phyloP scores from a whole-genome alignment of 192 early-diverging fungal genomes.

The Coemansia sp. region DNA sequence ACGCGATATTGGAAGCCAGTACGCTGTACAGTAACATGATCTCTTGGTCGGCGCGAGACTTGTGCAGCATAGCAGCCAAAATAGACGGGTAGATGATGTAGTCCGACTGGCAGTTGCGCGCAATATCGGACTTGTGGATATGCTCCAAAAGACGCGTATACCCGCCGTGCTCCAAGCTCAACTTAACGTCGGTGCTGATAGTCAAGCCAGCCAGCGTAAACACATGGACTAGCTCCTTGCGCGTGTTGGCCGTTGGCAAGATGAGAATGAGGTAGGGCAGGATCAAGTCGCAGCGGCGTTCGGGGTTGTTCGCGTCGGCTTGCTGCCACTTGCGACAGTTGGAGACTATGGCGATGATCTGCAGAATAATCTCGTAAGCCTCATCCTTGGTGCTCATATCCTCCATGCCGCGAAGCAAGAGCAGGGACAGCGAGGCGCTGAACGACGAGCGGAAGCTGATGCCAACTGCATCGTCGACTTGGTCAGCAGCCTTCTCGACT shows the following conservation, averaged over 20 bases:
- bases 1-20: conserved; percentile 48
- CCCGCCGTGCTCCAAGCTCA: conserved; percentile 48
- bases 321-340: conserved; percentile 62
- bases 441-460: conserved; percentile 88
- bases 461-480: conserved; percentile 75
- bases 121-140: conserved; percentile 47
- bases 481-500: conserved; percentile 68
- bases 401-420: conserved; percentile 83
- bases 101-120: conserved; percentile 51
- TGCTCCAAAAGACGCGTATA: conserved; percentile 50
- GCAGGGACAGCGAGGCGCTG: conserved; percentile 79
- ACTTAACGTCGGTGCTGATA: conserved; percentile 29
- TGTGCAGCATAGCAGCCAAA: conserved; percentile 52
- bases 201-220: conserved; percentile 35
- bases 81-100: conserved; percentile 56
- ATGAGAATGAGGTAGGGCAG: conserved; percentile 64
- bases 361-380: conserved; percentile 69
- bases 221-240: conserved; percentile 63
- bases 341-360: conserved; percentile 76
- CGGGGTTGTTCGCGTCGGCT: conserved; percentile 60
- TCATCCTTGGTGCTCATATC: conserved; percentile 74
- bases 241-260: conserved; percentile 61
- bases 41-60: conserved; percentile 50
- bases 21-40: conserved; percentile 52
- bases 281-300: conserved; percentile 74